Base-by-base conservation (phyloP, 345 rosid species). In the Cardiospermum halicacabum region DNA sequence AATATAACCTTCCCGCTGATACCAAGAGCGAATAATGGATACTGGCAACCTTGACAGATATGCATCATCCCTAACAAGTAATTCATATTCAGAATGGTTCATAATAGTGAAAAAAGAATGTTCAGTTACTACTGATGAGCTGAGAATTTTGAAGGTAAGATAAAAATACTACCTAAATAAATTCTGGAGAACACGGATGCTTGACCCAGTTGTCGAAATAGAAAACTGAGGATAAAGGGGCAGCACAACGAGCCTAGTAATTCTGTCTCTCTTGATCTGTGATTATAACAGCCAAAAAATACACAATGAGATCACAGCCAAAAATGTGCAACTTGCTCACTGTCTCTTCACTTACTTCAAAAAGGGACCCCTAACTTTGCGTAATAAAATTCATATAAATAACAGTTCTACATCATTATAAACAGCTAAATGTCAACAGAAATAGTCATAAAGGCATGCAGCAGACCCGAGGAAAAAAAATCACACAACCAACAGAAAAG, bases 201-300 rank as follows among this genome's bases (percentile, higher is more conserved):
- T 94, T 45, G 97, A 94, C 6, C 97, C 97, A 25, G 96, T 91
- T 31, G 99, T 91, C 30, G 99, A 89, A 66, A 94, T 94, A 51
- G 97, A 91, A 60, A 81, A 89, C 67, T 91, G 99, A 31, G 99
- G 99, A 77, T 91, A 94, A n/a, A 94, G 81, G 2, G 99, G 99
- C 63, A 94, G 89, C 67, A 94, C 88, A 60, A 94, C 96, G 62
- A 91, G 99, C 76, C 78, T 89, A 40, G 96, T 84, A 60, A 91
- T 87, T 64, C 66, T 71, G 66, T 94, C 99, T 72, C 64, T 78
- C 82, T 84, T 91, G 60, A 94, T 89, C 96, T 91, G 80, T 65
- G 34, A 22, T n/a, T n/a, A n/a, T n/a, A n/a, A n/a, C n/a, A n/a
- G n/a, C n/a, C n/a, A n/a, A 34, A 5, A 34, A 7, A 34, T 25